Evolutionary conservation across 192 early-diverging fungal species (phyloP).

Genomic region (Dissophora ornata): DNA sequence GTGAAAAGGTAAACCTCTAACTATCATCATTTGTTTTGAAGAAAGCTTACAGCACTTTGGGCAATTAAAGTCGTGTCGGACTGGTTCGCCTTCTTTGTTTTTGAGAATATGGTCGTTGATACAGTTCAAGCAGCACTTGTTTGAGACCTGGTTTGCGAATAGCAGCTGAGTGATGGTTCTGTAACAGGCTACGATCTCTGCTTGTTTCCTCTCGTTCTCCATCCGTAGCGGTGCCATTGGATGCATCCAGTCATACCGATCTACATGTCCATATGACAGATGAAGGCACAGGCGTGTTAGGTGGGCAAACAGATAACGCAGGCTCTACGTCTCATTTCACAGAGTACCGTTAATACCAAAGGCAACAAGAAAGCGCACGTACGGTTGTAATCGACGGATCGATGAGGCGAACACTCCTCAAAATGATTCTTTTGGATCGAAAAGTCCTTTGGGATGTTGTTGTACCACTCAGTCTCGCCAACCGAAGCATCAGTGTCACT

Average conservation of each 20-base stretch:
- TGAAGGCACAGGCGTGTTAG: too few relatives aligned
- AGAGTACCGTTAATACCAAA: too few relatives aligned
- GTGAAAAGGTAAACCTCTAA: too few relatives aligned
- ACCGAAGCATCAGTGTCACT: too few relatives aligned
- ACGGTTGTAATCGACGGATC: slow-evolving; percentile 28
- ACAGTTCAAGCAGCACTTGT: slow-evolving; percentile 1
- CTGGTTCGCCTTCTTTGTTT: too few relatives aligned
- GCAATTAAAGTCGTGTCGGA: too few relatives aligned
- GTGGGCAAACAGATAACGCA: too few relatives aligned
- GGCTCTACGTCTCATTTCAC: too few relatives aligned
- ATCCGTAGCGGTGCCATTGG: slow-evolving; percentile 8
- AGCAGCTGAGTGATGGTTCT: background rate
- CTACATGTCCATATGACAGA: slow-evolving; percentile 7
- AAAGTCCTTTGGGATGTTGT: too few relatives aligned
- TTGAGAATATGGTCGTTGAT: background rate
- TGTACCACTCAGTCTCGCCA: too few relatives aligned
- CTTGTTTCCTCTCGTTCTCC: background rate
- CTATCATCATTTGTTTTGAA: too few relatives aligned
- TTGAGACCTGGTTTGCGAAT: background rate
- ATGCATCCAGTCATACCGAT: slow-evolving; percentile 31
- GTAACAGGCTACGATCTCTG: background rate
- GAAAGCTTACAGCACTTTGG: too few relatives aligned
- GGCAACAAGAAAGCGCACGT: background rate
- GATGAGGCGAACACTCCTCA: slow-evolving; percentile 3
- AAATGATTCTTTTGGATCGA: background rate